A percentile compares a stretch with the other conserved stretches of the same genome.
phyloP scores from a whole-genome alignment of 2,329 filamentous ascomycete species.

The Beauveria australis region DNA sequence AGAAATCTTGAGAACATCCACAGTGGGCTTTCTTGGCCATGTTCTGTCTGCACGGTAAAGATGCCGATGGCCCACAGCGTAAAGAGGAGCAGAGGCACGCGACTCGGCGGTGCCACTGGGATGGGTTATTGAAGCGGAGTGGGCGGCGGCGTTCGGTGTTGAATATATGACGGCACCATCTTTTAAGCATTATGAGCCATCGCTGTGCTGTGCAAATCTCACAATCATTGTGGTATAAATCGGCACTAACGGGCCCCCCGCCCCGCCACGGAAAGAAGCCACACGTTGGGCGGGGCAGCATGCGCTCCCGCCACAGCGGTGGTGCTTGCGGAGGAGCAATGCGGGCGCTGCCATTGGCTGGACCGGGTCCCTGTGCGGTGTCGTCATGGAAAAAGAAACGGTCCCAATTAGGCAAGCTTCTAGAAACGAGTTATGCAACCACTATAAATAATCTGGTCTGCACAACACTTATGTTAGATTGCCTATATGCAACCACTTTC shows the following conservation, averaged over 20 bases:
- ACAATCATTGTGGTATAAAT: conserved; percentile 1
- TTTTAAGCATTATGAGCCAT: neutral
- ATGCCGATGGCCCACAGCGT: neutral
- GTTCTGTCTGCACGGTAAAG: neutral
- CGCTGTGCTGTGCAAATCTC: conserved; percentile 7
- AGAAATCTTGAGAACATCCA: neutral
- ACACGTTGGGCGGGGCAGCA: neutral
- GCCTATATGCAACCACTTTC: neutral
- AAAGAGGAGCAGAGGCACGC: conserved; percentile 1
- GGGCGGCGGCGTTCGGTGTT: neutral
- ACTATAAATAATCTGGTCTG: conserved; percentile 3
- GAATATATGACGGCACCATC: neutral
- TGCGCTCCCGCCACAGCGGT: conserved; percentile 4
- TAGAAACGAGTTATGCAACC: conserved; percentile 10
- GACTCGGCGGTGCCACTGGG: neutral
- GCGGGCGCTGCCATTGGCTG: neutral
- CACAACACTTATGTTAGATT: neutral
- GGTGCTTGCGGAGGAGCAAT: conserved; percentile 2
- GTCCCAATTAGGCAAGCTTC: conserved; percentile 3
- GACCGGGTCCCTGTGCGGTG: neutral
- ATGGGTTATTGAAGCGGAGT: neutral
- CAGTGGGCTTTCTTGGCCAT: conserved; percentile 1
- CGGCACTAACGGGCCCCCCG: conserved; percentile 2
- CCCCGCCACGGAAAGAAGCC: neutral
- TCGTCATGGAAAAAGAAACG: neutral